Conservation (phyloP, 2,329 filamentous ascomycete species). For the Ophiostoma tasmaniense region DNA sequence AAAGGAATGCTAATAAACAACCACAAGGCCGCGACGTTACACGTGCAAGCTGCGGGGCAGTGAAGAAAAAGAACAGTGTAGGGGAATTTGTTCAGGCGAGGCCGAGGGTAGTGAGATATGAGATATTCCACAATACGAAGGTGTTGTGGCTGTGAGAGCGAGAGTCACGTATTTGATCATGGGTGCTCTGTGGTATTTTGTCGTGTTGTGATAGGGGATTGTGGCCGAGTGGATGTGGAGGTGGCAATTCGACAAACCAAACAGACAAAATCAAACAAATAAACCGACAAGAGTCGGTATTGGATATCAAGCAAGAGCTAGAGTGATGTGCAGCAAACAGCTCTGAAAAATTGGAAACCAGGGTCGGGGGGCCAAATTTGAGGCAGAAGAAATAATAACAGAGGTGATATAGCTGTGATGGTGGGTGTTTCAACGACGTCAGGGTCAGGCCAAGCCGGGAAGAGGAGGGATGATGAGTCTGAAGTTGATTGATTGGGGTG, state of each 20-base stretch:
- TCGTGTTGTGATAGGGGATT: neutral
- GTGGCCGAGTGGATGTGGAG: neutral
- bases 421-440: neutral
- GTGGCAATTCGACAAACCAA: neutral
- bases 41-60: constrained; percentile 6
- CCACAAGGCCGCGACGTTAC: neutral
- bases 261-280: neutral
- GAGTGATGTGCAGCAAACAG: neutral
- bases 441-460: neutral
- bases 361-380: neutral
- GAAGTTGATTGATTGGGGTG: neutral
- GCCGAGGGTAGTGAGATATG: constrained; percentile 2
- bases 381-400: neutral
- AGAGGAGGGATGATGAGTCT: neutral
- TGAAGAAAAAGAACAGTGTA: neutral
- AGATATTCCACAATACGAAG: neutral
- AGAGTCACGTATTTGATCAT: neutral
- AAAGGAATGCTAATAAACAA: neutral
- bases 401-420: neutral
- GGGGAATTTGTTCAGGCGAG: neutral
- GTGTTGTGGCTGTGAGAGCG: neutral
- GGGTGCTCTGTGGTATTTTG: neutral
- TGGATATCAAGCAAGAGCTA: neutral
- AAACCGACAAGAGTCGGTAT: neutral
- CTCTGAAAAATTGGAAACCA: neutral